Evolutionary conservation across 2,329 filamentous ascomycete species (phyloP).

Genomic region (Apiospora pterosperma): DNA sequence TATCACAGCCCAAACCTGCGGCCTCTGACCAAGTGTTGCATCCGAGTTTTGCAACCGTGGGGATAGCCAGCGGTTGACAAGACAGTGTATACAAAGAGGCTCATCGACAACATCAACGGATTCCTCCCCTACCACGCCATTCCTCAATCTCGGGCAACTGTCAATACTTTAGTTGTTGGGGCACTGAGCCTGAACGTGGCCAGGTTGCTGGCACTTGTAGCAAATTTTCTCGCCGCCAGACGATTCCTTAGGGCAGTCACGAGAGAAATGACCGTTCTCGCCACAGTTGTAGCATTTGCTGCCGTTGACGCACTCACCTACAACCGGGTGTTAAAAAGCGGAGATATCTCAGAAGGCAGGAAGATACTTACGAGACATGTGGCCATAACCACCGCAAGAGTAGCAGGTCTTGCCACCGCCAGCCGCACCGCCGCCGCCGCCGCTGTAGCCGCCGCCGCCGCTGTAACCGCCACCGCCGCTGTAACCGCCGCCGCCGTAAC

Average conservation of each 20-base stretch:
- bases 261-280: constrained; percentile 90
- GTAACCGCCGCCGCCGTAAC: constrained; percentile 42
- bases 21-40: background rate
- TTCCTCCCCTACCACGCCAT: constrained; percentile 4
- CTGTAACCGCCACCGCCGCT: constrained; percentile 47
- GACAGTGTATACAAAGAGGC: constrained; percentile 8
- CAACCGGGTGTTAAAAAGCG: constrained; percentile 4
- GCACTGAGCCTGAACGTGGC: constrained; percentile 93
- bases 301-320: constrained; percentile 90
- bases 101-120: constrained; percentile 5
- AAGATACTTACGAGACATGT: constrained; percentile 74
- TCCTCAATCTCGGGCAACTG: background rate
- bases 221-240: constrained; percentile 88
- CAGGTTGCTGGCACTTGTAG: constrained; percentile 87
- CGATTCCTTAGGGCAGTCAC: constrained; percentile 93
- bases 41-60: constrained; percentile 4
- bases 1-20: background rate
- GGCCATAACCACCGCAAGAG: constrained; percentile 93
- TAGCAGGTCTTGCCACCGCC: constrained; percentile 82
- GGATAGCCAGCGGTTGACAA: constrained; percentile 3
- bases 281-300: constrained; percentile 99
- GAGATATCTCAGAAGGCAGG: background rate
- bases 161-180: constrained; percentile 53
- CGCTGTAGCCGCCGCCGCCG: constrained; percentile 43
- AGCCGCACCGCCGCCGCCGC: constrained; percentile 45